These are phyloP conservation scores for Dipteronia dyeriana DNA, from an alignment of 345 rosid species.

Conservation along the genomic window DNA sequence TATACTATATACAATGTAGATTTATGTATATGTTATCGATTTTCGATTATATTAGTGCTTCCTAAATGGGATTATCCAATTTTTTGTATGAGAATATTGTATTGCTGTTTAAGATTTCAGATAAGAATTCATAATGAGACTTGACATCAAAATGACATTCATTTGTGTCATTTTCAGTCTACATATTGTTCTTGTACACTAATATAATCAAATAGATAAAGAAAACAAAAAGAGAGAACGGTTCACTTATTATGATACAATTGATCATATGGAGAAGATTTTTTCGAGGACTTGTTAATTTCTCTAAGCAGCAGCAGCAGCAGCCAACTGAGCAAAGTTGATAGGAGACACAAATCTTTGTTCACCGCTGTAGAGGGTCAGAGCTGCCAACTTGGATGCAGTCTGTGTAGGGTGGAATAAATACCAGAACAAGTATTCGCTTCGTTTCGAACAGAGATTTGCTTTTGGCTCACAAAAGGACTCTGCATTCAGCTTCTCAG, in stretches of 20 bases:
- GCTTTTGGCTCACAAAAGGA: slow-evolving; percentile 29
- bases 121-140: neutral
- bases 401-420: slow-evolving; percentile 45
- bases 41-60: neutral
- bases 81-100: too few species aligned
- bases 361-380: slow-evolving; percentile 41
- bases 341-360: slow-evolving; percentile 45
- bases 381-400: slow-evolving; percentile 53
- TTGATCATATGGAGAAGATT: neutral
- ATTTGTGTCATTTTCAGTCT: neutral
- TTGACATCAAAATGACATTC: neutral
- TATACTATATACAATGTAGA: too few species aligned
- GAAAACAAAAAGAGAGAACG: neutral
- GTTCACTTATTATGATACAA: neutral
- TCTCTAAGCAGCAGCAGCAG: slow-evolving; percentile 33
- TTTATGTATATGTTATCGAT: neutral
- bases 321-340: slow-evolving; percentile 47
- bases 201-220: neutral
- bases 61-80: too few species aligned
- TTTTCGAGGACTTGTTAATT: neutral
- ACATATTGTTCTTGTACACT: neutral
- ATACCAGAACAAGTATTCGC: slow-evolving; percentile 56
- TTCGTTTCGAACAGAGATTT: slow-evolving; percentile 35
- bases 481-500: slow-evolving; percentile 33
- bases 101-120: too few species aligned